phyloP scores from a whole-genome alignment of 768 basidiomycete genomes.

The Phylloporus rhodoxanthus region DNA sequence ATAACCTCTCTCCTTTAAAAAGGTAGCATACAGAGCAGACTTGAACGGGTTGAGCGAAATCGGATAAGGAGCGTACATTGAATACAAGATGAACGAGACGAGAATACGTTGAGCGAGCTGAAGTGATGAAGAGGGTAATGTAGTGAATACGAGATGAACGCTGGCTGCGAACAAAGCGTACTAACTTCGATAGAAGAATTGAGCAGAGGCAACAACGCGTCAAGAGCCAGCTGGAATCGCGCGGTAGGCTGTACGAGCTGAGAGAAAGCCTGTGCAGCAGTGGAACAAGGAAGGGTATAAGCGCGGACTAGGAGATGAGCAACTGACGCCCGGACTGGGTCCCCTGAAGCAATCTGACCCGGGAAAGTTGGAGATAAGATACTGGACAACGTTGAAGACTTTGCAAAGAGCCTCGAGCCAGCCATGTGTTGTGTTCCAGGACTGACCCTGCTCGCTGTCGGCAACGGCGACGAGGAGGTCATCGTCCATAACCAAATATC shows the following conservation, averaged over 20 bases:
- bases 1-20: constrained; percentile 59
- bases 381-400: constrained; percentile 29
- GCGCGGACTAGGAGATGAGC: constrained; percentile 61
- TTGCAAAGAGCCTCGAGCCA: constrained; percentile 30
- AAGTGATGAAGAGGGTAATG: constrained; percentile 7
- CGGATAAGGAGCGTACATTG: constrained; percentile 74
- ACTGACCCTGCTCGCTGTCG: constrained; percentile 30
- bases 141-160: constrained; percentile 13
- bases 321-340: constrained; percentile 56
- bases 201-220: constrained; percentile 71
- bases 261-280: constrained; percentile 67
- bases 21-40: constrained; percentile 61
- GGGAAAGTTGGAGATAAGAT: constrained; percentile 31
- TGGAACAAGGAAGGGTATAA: constrained; percentile 67
- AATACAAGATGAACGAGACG: constrained; percentile 73
- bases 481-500: constrained; percentile 26
- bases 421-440: constrained; percentile 20
- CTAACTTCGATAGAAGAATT: constrained; percentile 54
- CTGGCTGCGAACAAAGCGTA: constrained; percentile 11
- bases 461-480: constrained; percentile 30
- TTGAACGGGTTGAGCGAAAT: constrained; percentile 80
- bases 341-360: constrained; percentile 31
- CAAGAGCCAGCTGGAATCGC: constrained; percentile 79
- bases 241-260: constrained; percentile 71
- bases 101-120: constrained; percentile 71